These are phyloP conservation scores for Paxillus ammoniavirescens DNA, from an alignment of 768 basidiomycete genomes.

Conservation along the genomic window DNA sequence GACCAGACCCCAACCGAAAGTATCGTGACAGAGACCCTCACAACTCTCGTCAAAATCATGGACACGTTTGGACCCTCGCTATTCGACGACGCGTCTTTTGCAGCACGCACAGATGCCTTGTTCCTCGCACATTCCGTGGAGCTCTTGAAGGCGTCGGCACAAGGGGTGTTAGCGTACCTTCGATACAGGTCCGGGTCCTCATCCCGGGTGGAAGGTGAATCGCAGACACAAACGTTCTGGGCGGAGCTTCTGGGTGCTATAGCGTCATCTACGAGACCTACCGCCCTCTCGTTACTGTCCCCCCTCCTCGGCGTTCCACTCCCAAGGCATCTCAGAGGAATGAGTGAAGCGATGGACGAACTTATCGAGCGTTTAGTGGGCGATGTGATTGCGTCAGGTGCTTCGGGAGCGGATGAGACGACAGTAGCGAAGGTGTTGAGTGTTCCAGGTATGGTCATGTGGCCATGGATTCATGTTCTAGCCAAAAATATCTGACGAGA, in stretches of 20 bases:
- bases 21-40: slow-evolving; percentile 22
- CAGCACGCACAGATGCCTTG: slow-evolving; percentile 44
- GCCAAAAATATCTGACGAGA: neutral
- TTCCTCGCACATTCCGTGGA: slow-evolving; percentile 36
- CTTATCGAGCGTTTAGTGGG: slow-evolving; percentile 30
- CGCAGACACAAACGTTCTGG: slow-evolving; percentile 20
- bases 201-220: slow-evolving; percentile 5
- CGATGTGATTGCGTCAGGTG: neutral
- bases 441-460: slow-evolving; percentile 13
- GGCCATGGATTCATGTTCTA: neutral
- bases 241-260: slow-evolving; percentile 41
- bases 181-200: slow-evolving; percentile 14
- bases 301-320: slow-evolving; percentile 39
- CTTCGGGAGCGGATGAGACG: neutral
- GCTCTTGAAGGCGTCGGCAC: slow-evolving; percentile 41
- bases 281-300: slow-evolving; percentile 40
- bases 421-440: slow-evolving; percentile 12
- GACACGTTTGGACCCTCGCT: slow-evolving; percentile 51
- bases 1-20: neutral
- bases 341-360: slow-evolving; percentile 43
- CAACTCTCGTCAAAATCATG: slow-evolving; percentile 40
- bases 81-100: slow-evolving; percentile 43
- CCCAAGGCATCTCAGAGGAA: slow-evolving; percentile 46
- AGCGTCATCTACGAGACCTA: slow-evolving; percentile 29
- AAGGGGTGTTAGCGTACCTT: slow-evolving; percentile 54